Conservation (phyloP, 768 basidiomycete species). For the Inosperma sp. region DNA sequence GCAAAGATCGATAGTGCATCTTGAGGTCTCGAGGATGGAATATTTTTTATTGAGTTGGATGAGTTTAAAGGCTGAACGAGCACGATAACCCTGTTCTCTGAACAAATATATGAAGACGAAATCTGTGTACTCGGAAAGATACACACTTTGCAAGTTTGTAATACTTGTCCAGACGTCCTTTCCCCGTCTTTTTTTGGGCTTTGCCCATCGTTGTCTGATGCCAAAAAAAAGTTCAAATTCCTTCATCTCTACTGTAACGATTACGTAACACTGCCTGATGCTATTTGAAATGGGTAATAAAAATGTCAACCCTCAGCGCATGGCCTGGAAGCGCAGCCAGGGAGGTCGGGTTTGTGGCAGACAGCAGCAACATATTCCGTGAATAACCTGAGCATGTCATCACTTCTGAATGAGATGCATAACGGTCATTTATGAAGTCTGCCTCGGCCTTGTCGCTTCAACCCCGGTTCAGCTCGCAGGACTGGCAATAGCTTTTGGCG, state of each 20-base stretch:
- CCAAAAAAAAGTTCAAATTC: neutral
- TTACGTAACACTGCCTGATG: neutral
- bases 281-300: too few species aligned
- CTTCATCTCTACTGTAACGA: neutral
- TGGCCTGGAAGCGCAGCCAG: too few species aligned
- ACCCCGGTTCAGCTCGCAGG: constrained; percentile 67
- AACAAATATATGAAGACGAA: constrained; percentile 13
- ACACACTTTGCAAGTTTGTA: constrained; percentile 89
- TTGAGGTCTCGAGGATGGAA: constrained; percentile 79
- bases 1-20: constrained; percentile 96
- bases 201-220: constrained; percentile 50
- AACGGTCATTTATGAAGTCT: too few species aligned
- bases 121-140: constrained; percentile 5
- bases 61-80: constrained; percentile 98
- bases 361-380: too few species aligned
- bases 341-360: too few species aligned
- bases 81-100: constrained; percentile 98
- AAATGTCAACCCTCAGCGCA: too few species aligned
- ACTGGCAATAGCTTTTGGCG: constrained; percentile 57
- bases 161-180: constrained; percentile 94
- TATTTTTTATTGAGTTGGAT: constrained; percentile 99
- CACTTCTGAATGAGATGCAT: too few species aligned
- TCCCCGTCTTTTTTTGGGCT: constrained; percentile 92
- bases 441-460: too few species aligned
- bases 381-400: too few species aligned